Conservation (phyloP, 805 yeast genomes). For the Metschnikowia santaceciliae region DNA sequence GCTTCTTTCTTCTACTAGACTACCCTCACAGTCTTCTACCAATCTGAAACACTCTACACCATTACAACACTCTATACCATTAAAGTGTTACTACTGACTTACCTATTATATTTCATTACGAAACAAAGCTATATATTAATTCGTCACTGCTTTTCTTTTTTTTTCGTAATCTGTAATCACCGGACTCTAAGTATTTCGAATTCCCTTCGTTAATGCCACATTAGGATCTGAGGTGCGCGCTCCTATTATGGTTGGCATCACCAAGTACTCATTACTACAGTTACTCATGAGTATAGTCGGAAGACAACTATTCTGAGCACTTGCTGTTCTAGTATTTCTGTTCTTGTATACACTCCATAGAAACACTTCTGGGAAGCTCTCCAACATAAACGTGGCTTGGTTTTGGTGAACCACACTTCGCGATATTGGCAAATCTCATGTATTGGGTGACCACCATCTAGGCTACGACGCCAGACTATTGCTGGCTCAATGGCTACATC, state of each 20-base stretch:
- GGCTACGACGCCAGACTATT: conserved; percentile 1
- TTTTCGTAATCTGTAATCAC: no score
- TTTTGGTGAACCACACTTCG: conserved; percentile 15
- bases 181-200: no score
- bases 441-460: background rate
- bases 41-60: no score
- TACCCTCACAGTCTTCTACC: no score
- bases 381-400: conserved; percentile 4
- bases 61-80: no score
- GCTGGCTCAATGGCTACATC: conserved; percentile 4
- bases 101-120: no score
- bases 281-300: background rate
- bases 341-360: background rate
- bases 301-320: background rate
- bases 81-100: no score
- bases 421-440: conserved; percentile 1
- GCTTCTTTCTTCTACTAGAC: no score
- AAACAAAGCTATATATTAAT: no score
- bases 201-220: no score
- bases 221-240: no score
- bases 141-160: no score
- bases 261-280: background rate
- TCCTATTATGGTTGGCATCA: background rate
- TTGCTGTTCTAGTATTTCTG: background rate
- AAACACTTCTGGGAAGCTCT: background rate